Evolutionary conservation across 352 stramenopile genomes (phyloP), one percentile per base, ranked within the genome.

Genomic region (Globisporangium perplexum): DNA sequence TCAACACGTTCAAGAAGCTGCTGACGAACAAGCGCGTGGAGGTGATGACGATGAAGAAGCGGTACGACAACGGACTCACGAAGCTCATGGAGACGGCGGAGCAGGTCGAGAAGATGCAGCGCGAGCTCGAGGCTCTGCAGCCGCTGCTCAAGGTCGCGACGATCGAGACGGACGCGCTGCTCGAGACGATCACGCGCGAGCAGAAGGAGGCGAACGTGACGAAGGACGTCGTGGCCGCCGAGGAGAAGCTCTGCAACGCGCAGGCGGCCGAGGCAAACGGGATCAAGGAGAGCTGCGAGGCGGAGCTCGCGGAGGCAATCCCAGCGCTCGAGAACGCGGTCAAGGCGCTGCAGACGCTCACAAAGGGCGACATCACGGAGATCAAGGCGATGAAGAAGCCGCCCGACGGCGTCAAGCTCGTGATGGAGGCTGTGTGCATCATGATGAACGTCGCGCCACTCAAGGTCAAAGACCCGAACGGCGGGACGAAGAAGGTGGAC

Each of bases 361-460:
- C 78, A 4, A 98, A 98, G 58, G 74, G 73, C 23, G 92, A 98
- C 46, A 98, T 98, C 64, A 95, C 86, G 1, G 94, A 98, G 66
- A 93, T 98, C 45, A 98, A 98, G 66, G 87, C 83, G n/a, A 98
- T 98, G 91, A 97, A 97, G 66, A 98, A 97, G 55, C 94, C 94
- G 0, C 93, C 94, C 20, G 78, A 95, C 47, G 94, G 86, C 5
- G 95, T 98, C 12, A 98, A 98, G 59, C 70, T 98, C 3, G 89
- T 96, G 20, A 96, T 98, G 84, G 90, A 97, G 51, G 90, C 91
- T 7, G 91, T 98, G 7, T 98, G 90, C 62, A 95, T 98, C 51
- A 97, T 98, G 86, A 96, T 98, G 88, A 75, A 76, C 30, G 85
- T 98, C 0, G 78, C 90, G 15, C 92, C 93, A 0, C 68, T 96